Evolutionary conservation across 371 early-diverging fungal species (phyloP), one percentile per base, ranked within the genome.

Genomic region (Lichtheimia corymbifera): DNA sequence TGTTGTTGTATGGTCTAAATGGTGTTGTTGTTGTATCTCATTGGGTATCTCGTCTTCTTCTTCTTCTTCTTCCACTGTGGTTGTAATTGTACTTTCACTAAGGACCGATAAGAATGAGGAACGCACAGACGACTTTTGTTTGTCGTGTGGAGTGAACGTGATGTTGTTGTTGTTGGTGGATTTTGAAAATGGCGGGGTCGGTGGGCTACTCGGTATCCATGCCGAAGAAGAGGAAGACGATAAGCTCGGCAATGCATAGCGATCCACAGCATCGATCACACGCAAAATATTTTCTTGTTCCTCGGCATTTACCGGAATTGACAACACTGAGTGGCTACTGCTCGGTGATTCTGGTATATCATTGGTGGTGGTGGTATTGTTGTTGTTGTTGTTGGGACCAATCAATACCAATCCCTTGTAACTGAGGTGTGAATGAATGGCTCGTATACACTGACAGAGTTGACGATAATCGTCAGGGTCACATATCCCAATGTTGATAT

Each of bases 201-300:
- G 57, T 27, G 44, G 53, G 44, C 47, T 40, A 42, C 15, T 53
- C 45, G 44, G 61, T 24, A 57, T 51, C 47, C 54, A 45, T 51
- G 61, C 60, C 57, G 61, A 56, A 17, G 55, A 50, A 4, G 42
- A 35, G 43, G 55, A 51, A 13, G 55, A 47, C 17, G 47, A 55
- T 20, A 59, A 44, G 14, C 55, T 62, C 47, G 63, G 59, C 56
- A 64, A 35, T 35, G 64, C 64, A 43, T 70, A 70, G 2, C 65
- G 65, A 44, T 71, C 68, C 52, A 68, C 66, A 15, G 69, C 72
- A 47, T 69, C 62, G 40, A 74, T 62, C 4, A 69, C 74, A 41
- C 56, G 62, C 7, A 58, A 5, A 14, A 74, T 66, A 18, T 49
- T 47, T 25, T 59, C 59, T 18, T 61, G 56, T 12, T 63, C 60